Evolutionary conservation across 176 grass and related monocot species (phyloP).

Genomic region (Oryza rufipogon): DNA sequence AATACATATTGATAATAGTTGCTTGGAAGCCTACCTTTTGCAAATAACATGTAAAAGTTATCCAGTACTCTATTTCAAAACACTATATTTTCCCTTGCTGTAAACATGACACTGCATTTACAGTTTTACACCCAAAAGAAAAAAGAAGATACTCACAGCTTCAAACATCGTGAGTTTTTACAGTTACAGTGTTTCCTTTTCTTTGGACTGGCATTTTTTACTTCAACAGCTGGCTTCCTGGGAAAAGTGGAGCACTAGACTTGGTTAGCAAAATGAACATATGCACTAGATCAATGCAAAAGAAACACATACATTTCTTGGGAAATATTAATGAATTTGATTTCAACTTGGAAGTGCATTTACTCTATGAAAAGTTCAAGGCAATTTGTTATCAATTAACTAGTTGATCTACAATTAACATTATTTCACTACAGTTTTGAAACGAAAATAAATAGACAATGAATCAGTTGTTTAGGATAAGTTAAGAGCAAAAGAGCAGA

Average conservation of each 20-base stretch:
- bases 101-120: conserved; percentile 17
- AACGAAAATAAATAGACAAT: conserved; percentile 7
- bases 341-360: conserved; percentile 8
- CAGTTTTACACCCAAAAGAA: neutral
- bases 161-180: conserved; percentile 75
- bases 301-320: conserved; percentile 11
- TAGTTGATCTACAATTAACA: neutral
- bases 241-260: conserved; percentile 17
- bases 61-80: neutral
- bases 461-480: neutral
- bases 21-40: neutral
- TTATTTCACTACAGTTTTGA: neutral
- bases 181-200: conserved; percentile 78
- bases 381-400: neutral
- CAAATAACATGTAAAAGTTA: conserved; percentile 26
- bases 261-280: conserved; percentile 25
- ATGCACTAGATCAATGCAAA: conserved; percentile 11
- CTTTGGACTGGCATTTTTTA: conserved; percentile 57
- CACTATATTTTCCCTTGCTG: neutral
- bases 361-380: neutral
- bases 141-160: conserved; percentile 55
- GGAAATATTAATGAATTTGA: conserved; percentile 5
- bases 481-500: neutral
- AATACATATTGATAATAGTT: conserved; percentile 5
- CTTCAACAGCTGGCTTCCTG: conserved; percentile 55